These are phyloP conservation scores for Trichoderma sp. DNA, from an alignment of 2,329 filamentous ascomycete genomes.

Conservation along the genomic window DNA sequence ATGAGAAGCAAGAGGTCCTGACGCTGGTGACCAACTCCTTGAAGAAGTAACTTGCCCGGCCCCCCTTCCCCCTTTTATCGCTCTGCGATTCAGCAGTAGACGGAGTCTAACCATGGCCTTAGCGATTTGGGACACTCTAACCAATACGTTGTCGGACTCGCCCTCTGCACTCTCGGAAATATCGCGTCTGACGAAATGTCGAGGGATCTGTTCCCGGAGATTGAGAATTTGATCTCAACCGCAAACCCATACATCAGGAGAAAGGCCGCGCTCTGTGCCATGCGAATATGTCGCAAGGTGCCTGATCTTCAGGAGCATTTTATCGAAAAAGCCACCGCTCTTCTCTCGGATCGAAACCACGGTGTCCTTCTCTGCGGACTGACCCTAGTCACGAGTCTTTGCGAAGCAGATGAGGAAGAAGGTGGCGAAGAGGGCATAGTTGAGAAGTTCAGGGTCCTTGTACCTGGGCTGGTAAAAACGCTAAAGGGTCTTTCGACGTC, in stretches of 20 bases:
- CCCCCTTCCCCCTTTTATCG: background rate
- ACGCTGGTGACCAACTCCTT: conserved; percentile 97
- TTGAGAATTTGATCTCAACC: conserved; percentile 87
- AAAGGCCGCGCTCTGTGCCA: conserved; percentile 97
- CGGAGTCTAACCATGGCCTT: background rate
- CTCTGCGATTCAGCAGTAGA: background rate
- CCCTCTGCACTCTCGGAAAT: conserved; percentile 93
- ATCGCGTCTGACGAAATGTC: conserved; percentile 99
- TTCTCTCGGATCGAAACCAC: conserved; percentile 92
- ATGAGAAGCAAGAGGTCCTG: conserved; percentile 98
- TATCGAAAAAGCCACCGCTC: conserved; percentile 84
- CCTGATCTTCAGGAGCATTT: conserved; percentile 98
- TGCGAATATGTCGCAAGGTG: conserved; percentile 98
- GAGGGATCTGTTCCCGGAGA: conserved; percentile 91
- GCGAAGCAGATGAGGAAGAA: conserved; percentile 91
- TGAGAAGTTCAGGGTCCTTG: conserved; percentile 85
- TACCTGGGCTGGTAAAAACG: conserved; percentile 83
- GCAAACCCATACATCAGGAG: conserved; percentile 97
- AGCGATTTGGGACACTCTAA: conserved; percentile 97
- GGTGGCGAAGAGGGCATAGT: conserved; percentile 87
- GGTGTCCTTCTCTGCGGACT: conserved; percentile 91
- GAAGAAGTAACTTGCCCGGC: conserved; percentile 71
- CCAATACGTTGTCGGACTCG: conserved; percentile 96
- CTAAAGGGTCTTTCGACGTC: conserved; percentile 91
- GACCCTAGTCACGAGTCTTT: conserved; percentile 87